Percentiles rank a stretch among this genome's conserved stretches.
These are phyloP conservation scores for Fusarium burgessii DNA, from an alignment of 2,329 filamentous ascomycete species.

Conservation along the genomic window DNA sequence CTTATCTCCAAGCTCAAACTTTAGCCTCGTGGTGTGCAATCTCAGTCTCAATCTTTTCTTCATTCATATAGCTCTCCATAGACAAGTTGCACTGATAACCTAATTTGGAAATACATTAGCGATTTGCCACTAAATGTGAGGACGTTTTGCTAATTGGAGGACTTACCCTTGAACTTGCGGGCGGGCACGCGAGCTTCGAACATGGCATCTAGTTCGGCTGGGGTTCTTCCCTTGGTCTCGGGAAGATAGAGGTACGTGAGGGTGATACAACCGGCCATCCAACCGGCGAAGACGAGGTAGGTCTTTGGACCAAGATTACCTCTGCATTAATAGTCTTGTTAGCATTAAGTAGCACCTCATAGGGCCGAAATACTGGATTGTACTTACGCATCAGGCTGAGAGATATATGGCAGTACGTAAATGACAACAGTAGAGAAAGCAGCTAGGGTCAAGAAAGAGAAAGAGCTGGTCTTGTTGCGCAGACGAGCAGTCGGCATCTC, in stretches of 20 bases:
- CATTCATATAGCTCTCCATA: constrained; percentile 8
- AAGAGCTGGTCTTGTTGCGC: constrained; percentile 1
- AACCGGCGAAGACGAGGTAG: neutral
- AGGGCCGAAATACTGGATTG: rapidly evolving
- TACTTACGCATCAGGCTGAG: neutral
- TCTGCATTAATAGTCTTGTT: neutral
- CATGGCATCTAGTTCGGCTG: neutral
- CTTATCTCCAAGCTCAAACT: neutral
- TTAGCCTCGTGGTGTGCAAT: neutral
- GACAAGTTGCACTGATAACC: neutral
- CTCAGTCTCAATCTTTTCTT: neutral
- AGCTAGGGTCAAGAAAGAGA: neutral
- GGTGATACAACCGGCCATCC: neutral
- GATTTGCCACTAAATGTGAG: rapidly evolving
- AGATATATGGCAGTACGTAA: neutral
- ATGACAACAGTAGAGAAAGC: neutral
- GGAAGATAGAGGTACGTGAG: neutral
- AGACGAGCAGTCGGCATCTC: neutral
- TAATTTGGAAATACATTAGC: neutral
- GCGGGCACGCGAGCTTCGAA: neutral
- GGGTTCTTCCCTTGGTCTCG: neutral
- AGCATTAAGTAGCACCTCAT: neutral
- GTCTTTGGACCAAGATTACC: neutral
- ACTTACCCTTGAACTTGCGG: neutral
- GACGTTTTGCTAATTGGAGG: rapidly evolving